A percentile compares a stretch with the other conserved stretches of the same genome.
Conservation (phyloP, 495 filamentous ascomycete genomes). For the Trichoderma gamsii region DNA sequence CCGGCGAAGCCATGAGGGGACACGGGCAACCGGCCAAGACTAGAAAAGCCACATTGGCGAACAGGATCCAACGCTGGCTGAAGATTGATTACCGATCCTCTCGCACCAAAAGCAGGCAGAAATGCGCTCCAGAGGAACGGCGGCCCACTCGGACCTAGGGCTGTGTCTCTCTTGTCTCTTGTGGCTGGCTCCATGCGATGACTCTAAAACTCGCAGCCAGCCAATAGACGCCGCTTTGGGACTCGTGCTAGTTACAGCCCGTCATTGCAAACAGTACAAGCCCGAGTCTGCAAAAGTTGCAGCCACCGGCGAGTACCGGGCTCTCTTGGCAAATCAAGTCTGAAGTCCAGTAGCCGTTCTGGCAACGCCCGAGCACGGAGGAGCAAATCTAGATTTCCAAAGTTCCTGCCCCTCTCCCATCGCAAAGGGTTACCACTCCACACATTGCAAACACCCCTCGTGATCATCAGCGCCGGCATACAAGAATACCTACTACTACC, state of each 20-base stretch:
- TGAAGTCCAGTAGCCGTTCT: background rate
- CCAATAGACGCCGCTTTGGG: background rate
- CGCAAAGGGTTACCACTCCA: background rate
- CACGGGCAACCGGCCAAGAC: background rate
- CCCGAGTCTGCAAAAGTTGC: no score
- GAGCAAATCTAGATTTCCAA: conserved; percentile 10
- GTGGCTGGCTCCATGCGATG: background rate
- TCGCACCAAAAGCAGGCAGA: background rate
- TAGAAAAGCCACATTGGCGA: conserved; percentile 5
- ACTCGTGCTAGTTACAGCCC: background rate
- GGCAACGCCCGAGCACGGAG: conserved; percentile 5
- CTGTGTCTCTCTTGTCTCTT: background rate
- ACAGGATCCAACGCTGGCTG: background rate
- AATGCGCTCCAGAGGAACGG: background rate
- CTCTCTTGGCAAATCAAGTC: background rate
- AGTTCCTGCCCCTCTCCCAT: conserved; percentile 7
- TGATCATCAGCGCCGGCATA: conserved; percentile 10
- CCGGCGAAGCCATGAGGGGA: background rate
- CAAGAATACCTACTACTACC: background rate
- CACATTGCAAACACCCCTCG: conserved; percentile 8
- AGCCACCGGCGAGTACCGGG: background rate
- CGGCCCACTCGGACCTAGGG: conserved; percentile 1
- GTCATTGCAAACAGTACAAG: background rate
- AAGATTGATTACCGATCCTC: conserved; percentile 1
- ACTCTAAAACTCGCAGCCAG: background rate